Evolutionary conservation across 2,329 filamentous ascomycete genomes (phyloP), one percentile per base, ranked within the genome.

Genomic region (Neofusicoccum parvum): DNA sequence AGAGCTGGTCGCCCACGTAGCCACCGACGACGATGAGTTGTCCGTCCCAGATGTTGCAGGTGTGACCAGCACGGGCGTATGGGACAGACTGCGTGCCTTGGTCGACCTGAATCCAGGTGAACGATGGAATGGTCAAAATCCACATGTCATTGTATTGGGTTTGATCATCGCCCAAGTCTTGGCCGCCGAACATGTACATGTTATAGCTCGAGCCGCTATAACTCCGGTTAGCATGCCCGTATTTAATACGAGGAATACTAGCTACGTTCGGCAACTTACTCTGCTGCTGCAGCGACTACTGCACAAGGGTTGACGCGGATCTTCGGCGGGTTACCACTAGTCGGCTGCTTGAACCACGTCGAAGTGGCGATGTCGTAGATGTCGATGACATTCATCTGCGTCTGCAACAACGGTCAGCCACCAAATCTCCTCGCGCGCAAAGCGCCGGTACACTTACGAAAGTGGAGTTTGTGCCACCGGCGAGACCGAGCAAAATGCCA

Each of bases 21-120:
- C 92, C 92, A 32, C 92, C 92, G 14, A 94, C 81, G 7, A 90
- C 83, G 68, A 95, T 82, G 88, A 96, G 93, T 75, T 94, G 92
- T 66, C 90, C 88, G 15, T 92, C 89, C 78, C 92, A 94, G 70
- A 86, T 86, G 70, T 93, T 87, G 77, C 92, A 95, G 43, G 88
- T 87, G 74, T 94, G 91, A 0, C 91, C 91, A 1, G 88, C 86
- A 63, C 92, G 86, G 3, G 82, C 89, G 7, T 84, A 78, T 77
- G 90, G 74, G 5, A 80, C 62, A 62, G 71, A 68, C 73, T 86
- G 74, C 0, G 78, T 76, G 4, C 76, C 74, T 56, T 81, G 81
- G 67, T 90, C 81, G 27, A 90, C 88, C 71, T 87, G 80, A 62
- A 90, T 90, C 92, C 92, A 95, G 4, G 87, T 91, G 74, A 96